Percentiles rank a stretch among this genome's conserved stretches.
Conservation (phyloP, 2,329 filamentous ascomycete species). For the Kalaharituber pfeilii region DNA sequence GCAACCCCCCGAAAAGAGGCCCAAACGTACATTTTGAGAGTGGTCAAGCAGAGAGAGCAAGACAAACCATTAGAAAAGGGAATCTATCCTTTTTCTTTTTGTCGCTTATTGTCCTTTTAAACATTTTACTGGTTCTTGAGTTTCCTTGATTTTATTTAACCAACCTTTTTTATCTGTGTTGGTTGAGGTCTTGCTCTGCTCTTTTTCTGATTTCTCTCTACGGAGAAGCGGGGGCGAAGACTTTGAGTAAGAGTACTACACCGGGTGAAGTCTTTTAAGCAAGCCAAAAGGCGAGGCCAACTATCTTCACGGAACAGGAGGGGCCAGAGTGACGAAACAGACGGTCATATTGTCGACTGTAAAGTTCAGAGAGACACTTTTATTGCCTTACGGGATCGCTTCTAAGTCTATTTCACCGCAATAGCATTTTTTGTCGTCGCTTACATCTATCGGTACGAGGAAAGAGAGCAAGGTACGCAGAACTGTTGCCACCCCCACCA, state of each 20-base stretch:
- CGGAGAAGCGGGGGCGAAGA: not conserved
- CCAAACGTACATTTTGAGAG: too few relatives aligned
- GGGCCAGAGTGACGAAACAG: slow-evolving; percentile 1
- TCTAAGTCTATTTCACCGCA: too few relatives aligned
- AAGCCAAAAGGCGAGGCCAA: not conserved
- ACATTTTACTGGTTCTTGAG: too few relatives aligned
- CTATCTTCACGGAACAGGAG: not conserved
- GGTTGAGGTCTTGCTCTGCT: not conserved
- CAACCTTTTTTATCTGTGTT: not conserved
- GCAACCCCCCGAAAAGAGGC: not conserved
- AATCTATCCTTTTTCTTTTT: not conserved
- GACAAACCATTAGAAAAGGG: not conserved
- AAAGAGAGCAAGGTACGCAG: too few relatives aligned
- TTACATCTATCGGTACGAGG: too few relatives aligned
- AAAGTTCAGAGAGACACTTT: not conserved
- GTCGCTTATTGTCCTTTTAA: too few relatives aligned
- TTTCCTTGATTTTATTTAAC: too few relatives aligned
- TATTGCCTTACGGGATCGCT: too few relatives aligned
- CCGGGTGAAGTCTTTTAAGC: not conserved
- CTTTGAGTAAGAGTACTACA: not conserved
- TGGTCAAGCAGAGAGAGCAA: not conserved
- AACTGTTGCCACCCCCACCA: too few relatives aligned
- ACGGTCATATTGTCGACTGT: not conserved
- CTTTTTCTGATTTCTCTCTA: not conserved
- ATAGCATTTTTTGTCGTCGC: too few relatives aligned